These are phyloP conservation scores for Yarrowia keelungensis DNA, from an alignment of 805 yeast genomes.

Conservation along the genomic window DNA sequence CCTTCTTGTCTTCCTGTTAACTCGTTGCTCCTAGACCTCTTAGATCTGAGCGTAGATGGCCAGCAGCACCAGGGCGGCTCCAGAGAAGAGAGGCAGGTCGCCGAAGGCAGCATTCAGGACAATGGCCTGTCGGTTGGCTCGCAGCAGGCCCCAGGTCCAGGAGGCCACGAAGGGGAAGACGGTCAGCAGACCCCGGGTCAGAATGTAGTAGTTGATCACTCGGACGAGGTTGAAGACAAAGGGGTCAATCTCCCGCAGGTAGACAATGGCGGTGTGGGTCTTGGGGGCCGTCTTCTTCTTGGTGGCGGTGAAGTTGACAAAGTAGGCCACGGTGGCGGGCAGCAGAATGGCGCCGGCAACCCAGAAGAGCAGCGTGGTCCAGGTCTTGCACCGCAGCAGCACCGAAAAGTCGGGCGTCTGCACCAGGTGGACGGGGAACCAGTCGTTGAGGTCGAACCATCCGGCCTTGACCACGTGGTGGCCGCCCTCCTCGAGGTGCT, in stretches of 20 bases:
- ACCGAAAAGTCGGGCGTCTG: constrained; percentile 41
- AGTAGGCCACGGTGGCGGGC: constrained; percentile 48
- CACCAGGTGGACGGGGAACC: constrained; percentile 36
- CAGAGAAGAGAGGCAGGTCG: constrained; percentile 49
- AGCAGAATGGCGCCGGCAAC: constrained; percentile 42
- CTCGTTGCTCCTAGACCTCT: background rate
- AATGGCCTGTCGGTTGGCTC: constrained; percentile 39
- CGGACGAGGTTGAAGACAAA: constrained; percentile 60
- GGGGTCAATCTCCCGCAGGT: constrained; percentile 57
- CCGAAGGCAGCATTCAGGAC: constrained; percentile 48
- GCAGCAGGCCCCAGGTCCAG: constrained; percentile 39
- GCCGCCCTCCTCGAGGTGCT: constrained; percentile 32
- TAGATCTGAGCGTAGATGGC: constrained; percentile 50
- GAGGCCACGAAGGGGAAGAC: constrained; percentile 40
- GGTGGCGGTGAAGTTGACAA: constrained; percentile 49
- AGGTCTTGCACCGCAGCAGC: constrained; percentile 41
- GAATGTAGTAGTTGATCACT: constrained; percentile 52
- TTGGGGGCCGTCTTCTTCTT: constrained; percentile 40
- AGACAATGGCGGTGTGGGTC: constrained; percentile 37
- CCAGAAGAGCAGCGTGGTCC: constrained; percentile 48
- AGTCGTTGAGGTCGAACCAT: constrained; percentile 38
- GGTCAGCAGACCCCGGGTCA: constrained; percentile 44
- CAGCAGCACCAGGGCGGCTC: constrained; percentile 48
- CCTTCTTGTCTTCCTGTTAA: background rate
- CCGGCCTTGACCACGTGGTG: constrained; percentile 36